phyloP scores from a whole-genome alignment of 2,329 filamentous ascomycete species.

The Penicillium concentricum region DNA sequence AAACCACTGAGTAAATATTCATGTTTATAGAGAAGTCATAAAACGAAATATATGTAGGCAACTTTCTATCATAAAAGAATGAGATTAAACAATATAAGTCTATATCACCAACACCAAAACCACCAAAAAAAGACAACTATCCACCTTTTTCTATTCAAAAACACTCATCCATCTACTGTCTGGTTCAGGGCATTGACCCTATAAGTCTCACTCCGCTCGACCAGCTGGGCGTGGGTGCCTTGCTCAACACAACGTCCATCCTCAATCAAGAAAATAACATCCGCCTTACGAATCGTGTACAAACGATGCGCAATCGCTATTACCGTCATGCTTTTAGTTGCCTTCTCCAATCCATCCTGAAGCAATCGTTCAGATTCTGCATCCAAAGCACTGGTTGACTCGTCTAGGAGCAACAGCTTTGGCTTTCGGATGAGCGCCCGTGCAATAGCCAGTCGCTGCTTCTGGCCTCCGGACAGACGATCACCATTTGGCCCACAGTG shows the following conservation, averaged over 20 bases:
- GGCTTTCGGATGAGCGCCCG: slow-evolving; percentile 56
- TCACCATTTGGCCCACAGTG: slow-evolving; percentile 52
- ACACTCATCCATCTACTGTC: slow-evolving; percentile 18
- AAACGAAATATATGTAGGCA: not conserved
- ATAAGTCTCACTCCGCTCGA: slow-evolving; percentile 43
- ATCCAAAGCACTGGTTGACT: slow-evolving; percentile 60
- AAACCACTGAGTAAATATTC: not conserved
- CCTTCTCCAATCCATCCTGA: slow-evolving; percentile 35
- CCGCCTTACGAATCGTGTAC: slow-evolving; percentile 61
- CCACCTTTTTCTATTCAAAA: not conserved
- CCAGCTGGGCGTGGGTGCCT: slow-evolving; percentile 61
- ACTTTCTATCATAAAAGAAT: not conserved
- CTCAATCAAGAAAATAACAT: slow-evolving; percentile 74
- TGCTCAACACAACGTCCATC: slow-evolving; percentile 61
- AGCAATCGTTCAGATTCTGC: slow-evolving; percentile 51
- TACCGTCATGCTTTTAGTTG: slow-evolving; percentile 32
- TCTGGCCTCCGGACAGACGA: slow-evolving; percentile 55
- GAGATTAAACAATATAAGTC: not conserved
- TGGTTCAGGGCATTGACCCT: slow-evolving; percentile 37
- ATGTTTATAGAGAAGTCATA: not conserved
- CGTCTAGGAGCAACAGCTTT: slow-evolving; percentile 56
- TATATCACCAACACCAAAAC: not conserved
- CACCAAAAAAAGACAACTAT: not conserved
- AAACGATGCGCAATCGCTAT: slow-evolving; percentile 43
- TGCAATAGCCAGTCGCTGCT: slow-evolving; percentile 59